Evolutionary conservation across 2,329 filamentous ascomycete genomes (phyloP), one percentile per base, ranked within the genome.

Genomic region (Paramyrothecium sp.): DNA sequence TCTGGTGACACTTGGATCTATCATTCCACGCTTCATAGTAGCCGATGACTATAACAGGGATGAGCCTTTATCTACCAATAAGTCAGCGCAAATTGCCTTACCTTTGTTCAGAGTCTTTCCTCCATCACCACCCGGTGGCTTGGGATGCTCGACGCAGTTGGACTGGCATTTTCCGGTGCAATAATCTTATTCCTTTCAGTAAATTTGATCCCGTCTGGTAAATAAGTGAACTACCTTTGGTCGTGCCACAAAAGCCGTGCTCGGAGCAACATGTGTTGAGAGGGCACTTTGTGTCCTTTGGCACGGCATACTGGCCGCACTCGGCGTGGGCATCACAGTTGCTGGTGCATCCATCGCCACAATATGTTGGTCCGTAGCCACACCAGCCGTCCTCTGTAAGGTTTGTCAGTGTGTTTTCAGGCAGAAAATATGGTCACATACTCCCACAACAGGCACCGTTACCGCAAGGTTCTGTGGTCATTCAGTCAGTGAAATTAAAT

Each of bases 321-420:
- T 60, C 60, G 2, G 58, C 54, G 12, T 30, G 54, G n/a, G 54
- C 56, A 41, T 61, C 38, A 34, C 60, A 61, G 34, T 56, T 58
- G n/a, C 54, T 56, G 19, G 34, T 51, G 16, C 52, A 56, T 13
- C 52, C 53, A 30, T 58, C 49, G 34, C 58, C 56, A 23, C 58
- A 60, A 34, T 56, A 30, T 30, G 26, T 30, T 30, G 26, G 26
- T 10, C 26, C 26, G 10, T 30, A 46, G 13, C 41, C 41, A 46
- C 41, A 46, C 41, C 41, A 46, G 13, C 41, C 41, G 13, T 46
- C 41, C 41, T 46, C 41, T n/a, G 26, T 4, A 10, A 10, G 10
- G 26, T 30, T 30, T 30, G 26, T 30, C 26, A 30, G 26, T 10
- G 26, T 30, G 26, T 30, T 30, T 10, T 30, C 26, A 10, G 26